Percentiles rank a stretch among this genome's conserved stretches.
phyloP scores from a whole-genome alignment of 1,284 basidiomycete species.

The Cystobasidium slooffiae region DNA sequence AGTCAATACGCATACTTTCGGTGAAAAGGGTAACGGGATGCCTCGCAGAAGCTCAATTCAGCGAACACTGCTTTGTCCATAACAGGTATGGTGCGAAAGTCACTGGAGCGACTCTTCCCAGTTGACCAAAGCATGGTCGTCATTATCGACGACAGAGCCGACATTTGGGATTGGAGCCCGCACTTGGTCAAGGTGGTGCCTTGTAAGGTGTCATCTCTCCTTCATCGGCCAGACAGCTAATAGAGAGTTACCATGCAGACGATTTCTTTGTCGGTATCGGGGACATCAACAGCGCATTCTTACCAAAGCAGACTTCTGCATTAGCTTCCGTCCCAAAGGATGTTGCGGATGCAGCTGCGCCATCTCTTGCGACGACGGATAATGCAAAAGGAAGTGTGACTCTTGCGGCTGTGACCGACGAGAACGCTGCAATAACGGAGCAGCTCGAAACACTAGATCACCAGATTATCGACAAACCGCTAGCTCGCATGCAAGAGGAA shows the following conservation, averaged over 20 bases:
- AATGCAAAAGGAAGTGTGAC: neutral
- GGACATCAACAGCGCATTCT: conserved; percentile 93
- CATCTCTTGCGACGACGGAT: conserved; percentile 36
- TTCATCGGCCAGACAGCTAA: neutral
- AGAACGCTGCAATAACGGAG: conserved; percentile 44
- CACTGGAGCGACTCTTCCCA: conserved; percentile 86
- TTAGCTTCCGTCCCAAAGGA: conserved; percentile 57
- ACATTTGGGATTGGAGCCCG: conserved; percentile 95
- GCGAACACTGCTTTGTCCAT: too few relatives aligned
- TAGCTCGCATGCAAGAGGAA: conserved; percentile 85
- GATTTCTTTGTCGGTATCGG: conserved; percentile 99
- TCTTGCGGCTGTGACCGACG: conserved; percentile 14
- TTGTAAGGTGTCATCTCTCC: conserved; percentile 65
- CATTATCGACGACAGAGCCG: conserved; percentile 95
- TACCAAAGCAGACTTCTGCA: conserved; percentile 66
- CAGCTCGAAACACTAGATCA: conserved; percentile 67
- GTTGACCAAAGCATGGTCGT: conserved; percentile 98
- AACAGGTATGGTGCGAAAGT: conserved; percentile 83
- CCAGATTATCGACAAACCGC: conserved; percentile 80
- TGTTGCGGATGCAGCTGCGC: conserved; percentile 17
- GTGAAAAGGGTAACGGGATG: neutral
- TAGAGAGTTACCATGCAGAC: conserved; percentile 63
- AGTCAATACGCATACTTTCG: conserved; percentile 56
- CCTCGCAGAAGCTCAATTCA: neutral
- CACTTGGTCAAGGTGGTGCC: conserved; percentile 96